Conservation (phyloP, 768 basidiomycete species). For the Mrakia hoshinonis region DNA sequence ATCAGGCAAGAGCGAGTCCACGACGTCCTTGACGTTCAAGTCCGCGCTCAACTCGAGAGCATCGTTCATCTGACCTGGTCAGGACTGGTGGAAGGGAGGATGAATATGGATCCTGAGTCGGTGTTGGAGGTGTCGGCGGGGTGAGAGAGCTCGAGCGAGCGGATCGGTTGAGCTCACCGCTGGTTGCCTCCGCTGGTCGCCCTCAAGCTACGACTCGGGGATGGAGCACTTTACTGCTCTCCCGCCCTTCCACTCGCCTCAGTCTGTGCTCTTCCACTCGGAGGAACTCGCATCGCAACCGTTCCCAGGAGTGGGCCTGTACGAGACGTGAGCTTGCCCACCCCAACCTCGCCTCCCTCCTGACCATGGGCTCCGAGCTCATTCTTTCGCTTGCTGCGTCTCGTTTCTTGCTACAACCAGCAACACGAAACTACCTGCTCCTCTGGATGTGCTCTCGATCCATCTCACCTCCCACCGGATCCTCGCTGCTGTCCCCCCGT, state of each 20-base stretch:
- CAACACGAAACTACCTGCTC: constrained; percentile 26
- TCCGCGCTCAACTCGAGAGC: constrained; percentile 15
- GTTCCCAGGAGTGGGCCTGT: constrained; percentile 12
- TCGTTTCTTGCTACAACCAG: neutral
- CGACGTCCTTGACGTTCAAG: constrained; percentile 34
- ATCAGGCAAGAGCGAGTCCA: constrained; percentile 69
- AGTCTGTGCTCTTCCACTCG: neutral
- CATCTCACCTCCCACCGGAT: constrained; percentile 27
- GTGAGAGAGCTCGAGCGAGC: too few relatives aligned
- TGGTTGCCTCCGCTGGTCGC: too few relatives aligned
- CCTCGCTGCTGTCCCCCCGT: neutral
- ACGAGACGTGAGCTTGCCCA: constrained; percentile 11
- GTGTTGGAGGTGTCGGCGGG: too few relatives aligned
- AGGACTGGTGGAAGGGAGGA: neutral
- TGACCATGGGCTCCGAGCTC: neutral
- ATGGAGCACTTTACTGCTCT: constrained; percentile 5
- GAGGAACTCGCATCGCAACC: constrained; percentile 17
- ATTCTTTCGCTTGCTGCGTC: neutral
- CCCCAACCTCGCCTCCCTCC: neutral
- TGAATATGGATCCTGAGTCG: too few relatives aligned
- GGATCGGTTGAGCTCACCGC: too few relatives aligned
- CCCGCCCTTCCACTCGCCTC: neutral
- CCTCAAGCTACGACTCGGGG: neutral
- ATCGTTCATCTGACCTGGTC: neutral
- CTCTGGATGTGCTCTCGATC: constrained; percentile 14